These are phyloP conservation scores for Trichoderma koningii DNA, from an alignment of 2,329 filamentous ascomycete species.

Conservation along the genomic window DNA sequence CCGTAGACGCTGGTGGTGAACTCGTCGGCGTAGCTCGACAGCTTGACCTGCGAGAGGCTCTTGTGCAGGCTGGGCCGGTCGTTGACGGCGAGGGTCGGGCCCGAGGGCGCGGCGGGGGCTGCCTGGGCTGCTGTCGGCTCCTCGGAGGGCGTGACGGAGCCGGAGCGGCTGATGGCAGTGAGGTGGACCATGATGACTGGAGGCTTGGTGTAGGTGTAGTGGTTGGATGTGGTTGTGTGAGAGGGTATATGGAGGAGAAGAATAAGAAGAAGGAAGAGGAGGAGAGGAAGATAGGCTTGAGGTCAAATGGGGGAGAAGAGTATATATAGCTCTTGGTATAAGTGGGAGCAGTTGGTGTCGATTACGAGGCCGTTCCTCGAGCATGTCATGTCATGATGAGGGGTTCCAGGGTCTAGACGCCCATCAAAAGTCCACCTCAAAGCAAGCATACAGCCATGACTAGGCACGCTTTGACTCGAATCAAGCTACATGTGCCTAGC, in stretches of 20 bases:
- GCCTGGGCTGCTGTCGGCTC: constrained; percentile 26
- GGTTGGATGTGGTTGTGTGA: background rate
- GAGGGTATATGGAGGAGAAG: background rate
- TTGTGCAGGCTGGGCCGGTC: constrained; percentile 20
- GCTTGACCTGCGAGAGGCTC: constrained; percentile 45
- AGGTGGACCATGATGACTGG: constrained; percentile 55
- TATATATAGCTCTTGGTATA: background rate
- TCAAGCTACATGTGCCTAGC: too few species aligned
- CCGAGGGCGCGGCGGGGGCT: constrained; percentile 31
- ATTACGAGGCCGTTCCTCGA: background rate
- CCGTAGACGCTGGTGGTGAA: constrained; percentile 85
- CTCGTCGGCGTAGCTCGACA: constrained; percentile 55
- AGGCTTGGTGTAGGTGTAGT: constrained; percentile 27
- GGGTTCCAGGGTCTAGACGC: background rate
- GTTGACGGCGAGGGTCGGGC: too few species aligned
- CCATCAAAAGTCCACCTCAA: background rate
- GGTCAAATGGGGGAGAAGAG: background rate
- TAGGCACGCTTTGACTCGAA: too few species aligned
- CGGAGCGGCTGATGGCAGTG: constrained; percentile 44
- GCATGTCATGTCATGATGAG: background rate
- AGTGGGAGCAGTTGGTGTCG: too few species aligned
- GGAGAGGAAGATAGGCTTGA: background rate
- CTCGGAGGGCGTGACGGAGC: constrained; percentile 28
- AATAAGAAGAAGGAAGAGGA: background rate
- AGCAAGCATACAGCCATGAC: background rate